A percentile compares a stretch with the other conserved stretches of the same genome.
phyloP scores from a whole-genome alignment of 345 rosid species.

The Abelmoschus esculentus region DNA sequence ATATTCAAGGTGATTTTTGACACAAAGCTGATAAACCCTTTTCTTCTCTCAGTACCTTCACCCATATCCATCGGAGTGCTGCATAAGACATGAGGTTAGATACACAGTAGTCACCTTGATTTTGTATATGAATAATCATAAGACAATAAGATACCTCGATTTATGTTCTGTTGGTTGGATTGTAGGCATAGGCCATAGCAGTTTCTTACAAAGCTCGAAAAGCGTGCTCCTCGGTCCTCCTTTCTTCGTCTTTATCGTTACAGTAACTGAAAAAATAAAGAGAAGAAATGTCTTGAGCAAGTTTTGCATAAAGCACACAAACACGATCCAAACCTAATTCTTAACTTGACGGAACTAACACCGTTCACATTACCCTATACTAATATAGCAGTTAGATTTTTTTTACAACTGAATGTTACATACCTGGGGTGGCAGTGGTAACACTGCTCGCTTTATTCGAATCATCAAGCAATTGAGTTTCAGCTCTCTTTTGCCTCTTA shows the following conservation, averaged over 20 bases:
- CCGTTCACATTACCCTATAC: neutral
- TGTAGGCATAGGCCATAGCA: conserved; percentile 72
- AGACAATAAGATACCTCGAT: neutral
- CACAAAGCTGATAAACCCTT: conserved; percentile 42
- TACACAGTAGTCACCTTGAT: neutral
- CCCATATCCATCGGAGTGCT: conserved; percentile 38
- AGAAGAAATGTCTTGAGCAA: neutral
- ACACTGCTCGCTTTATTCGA: conserved; percentile 10
- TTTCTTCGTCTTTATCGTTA: conserved; percentile 53
- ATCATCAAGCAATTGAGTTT: conserved; percentile 10
- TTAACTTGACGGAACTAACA: neutral
- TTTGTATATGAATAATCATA: neutral
- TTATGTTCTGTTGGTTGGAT: conserved; percentile 37
- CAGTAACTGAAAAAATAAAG: conserved; percentile 37
- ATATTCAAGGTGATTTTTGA: conserved; percentile 45
- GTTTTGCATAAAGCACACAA: neutral
- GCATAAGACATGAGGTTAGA: conserved; percentile 12
- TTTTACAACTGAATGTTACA: neutral
- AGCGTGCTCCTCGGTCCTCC: conserved; percentile 76
- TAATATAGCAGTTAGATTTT: neutral
- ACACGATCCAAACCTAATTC: neutral
- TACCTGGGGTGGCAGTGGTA: conserved; percentile 29
- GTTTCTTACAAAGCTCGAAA: conserved; percentile 58
- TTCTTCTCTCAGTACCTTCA: conserved; percentile 20
- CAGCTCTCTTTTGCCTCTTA: conserved; percentile 28